Evolutionary conservation across 2,329 filamentous ascomycete genomes (phyloP), one percentile per base, ranked within the genome.

Genomic region (Ophiostoma angusticollis): DNA sequence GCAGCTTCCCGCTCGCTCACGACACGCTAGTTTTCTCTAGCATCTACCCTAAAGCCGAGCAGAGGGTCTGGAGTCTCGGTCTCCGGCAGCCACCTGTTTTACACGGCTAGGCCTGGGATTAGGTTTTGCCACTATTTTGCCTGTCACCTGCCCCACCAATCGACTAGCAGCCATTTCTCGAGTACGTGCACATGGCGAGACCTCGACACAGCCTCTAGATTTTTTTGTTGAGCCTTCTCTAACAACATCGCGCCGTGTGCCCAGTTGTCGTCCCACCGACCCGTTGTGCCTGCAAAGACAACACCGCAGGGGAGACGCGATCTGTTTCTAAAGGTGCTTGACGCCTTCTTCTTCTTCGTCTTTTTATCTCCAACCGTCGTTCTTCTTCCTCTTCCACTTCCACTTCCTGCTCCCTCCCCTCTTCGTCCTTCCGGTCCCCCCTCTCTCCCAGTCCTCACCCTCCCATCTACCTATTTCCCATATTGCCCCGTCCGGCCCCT

Each of bases 81-180:
- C 32, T 31, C 39, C 19, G 21, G 38, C 27, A 23, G 31, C 35
- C 37, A 31, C 27, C 38, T 39, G 37, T 32, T 37, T 31, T 41
- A 31, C 31, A 36, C 32, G 31, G 28, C 36, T 43, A 31, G 46
- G 42, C 42, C 44, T 47, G 41, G 42, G 42, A 43, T 44, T 48
- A 44, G 46, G 39, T 46, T 45, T 48, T 29, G 46, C 46, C 45
- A 47, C 45, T 47, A 25, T n/a, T n/a, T 37, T 24, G 38, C 39
- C 37, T 40, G 44, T 46, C 46, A 47, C 43, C 44, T 46, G 44
- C 46, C 46, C 46, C 46, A 48, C 44, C 40, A 42, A 37, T 43
- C 40, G 41, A 37, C 36, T 30, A 38, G 7, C 36, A 35, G 36
- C 36, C 41, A 40, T 34, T 39, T 37, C 37, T 40, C 37, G 35